Evolutionary conservation across 192 early-diverging fungal species (phyloP).

Genomic region (Physocladia obscura): DNA sequence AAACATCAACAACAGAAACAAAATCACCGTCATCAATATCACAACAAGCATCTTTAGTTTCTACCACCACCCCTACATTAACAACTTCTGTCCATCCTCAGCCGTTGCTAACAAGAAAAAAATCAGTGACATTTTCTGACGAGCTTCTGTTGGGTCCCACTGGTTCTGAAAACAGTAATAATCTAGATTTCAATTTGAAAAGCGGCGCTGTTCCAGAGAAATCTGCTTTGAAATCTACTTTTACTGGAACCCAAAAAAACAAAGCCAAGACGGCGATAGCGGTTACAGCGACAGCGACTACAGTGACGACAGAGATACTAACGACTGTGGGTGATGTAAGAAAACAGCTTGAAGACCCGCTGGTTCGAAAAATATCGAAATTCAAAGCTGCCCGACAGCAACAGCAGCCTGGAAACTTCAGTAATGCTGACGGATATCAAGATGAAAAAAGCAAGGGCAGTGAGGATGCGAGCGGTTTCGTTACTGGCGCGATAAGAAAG

Average conservation of each 20-base stretch:
- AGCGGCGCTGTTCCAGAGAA: too few relatives aligned
- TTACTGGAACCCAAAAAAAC: not conserved
- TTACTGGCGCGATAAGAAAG: too few relatives aligned
- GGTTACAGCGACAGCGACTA: too few relatives aligned
- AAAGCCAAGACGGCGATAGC: not conserved
- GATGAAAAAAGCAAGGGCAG: not conserved
- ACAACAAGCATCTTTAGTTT: too few relatives aligned
- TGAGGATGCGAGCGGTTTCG: not conserved
- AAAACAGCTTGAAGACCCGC: not conserved
- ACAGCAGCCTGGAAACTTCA: not conserved
- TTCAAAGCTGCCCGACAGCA: not conserved
- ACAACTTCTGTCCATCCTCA: too few relatives aligned
- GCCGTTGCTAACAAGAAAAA: conserved; percentile 11
- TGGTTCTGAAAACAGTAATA: too few relatives aligned
- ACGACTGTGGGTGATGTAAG: too few relatives aligned
- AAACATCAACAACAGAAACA: not conserved
- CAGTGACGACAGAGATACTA: too few relatives aligned
- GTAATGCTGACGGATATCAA: not conserved
- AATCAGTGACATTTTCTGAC: conserved; percentile 18
- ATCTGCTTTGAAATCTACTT: too few relatives aligned
- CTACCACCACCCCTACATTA: too few relatives aligned
- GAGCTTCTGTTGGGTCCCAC: conserved; percentile 2
- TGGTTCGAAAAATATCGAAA: not conserved
- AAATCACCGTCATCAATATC: not conserved
- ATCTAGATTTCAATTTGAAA: too few relatives aligned